A percentile compares a stretch with the other conserved stretches of the same genome.
Conservation (phyloP, 1,139 yeast genomes). For the Trichomonascaceae sp. region DNA sequence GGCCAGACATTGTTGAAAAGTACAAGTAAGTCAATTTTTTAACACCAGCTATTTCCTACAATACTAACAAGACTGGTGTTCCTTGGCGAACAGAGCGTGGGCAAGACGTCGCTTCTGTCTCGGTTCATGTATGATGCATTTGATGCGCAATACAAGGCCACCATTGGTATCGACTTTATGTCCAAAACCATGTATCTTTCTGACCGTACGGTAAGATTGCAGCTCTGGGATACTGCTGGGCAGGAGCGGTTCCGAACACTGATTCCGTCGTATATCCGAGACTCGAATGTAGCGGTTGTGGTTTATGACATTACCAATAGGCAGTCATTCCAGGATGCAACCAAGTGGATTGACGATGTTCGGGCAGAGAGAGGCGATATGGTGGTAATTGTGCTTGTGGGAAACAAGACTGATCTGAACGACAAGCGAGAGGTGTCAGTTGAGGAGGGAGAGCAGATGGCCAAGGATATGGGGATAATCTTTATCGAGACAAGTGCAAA, state of each 20-base stretch:
- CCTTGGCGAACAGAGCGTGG: conserved; percentile 95
- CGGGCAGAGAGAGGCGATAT: conserved; percentile 61
- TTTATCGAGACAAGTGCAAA: conserved; percentile 92
- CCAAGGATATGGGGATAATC: conserved; percentile 65
- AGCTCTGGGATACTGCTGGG: conserved; percentile 98
- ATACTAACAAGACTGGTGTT: conserved; percentile 57
- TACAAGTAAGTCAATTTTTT: conserved; percentile 22
- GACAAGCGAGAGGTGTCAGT: conserved; percentile 62
- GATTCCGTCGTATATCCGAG: conserved; percentile 90
- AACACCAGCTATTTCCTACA: background rate
- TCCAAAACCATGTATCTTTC: conserved; percentile 71
- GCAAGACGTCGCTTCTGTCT: conserved; percentile 89
- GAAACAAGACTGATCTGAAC: conserved; percentile 60
- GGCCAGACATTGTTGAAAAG: conserved; percentile 24
- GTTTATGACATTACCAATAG: conserved; percentile 87
- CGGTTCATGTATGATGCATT: conserved; percentile 98
- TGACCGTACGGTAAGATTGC: conserved; percentile 57
- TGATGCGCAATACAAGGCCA: conserved; percentile 79
- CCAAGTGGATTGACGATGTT: conserved; percentile 77
- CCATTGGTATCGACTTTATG: conserved; percentile 91
- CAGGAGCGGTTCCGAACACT: conserved; percentile 92
- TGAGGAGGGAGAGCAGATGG: conserved; percentile 69
- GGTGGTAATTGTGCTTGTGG: conserved; percentile 63
- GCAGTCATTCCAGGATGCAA: conserved; percentile 62
- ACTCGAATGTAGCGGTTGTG: conserved; percentile 91